phyloP scores from a whole-genome alignment of 257 asterid genomes.

The Nicotiana attenuata region DNA sequence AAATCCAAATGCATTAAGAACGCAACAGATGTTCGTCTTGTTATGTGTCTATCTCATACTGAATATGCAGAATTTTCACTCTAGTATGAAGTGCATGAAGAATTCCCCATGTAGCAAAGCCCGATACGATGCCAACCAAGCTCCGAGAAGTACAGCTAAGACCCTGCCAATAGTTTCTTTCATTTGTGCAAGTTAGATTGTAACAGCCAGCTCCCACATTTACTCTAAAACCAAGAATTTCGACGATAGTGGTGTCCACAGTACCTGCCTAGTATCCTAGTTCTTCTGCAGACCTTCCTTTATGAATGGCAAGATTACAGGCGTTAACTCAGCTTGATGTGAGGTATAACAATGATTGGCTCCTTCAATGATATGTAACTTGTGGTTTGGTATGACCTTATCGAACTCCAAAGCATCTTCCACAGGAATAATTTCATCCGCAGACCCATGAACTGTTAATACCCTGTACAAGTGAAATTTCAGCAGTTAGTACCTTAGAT shows the following conservation, averaged over 20 bases:
- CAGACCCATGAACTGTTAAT: slow-evolving; percentile 66
- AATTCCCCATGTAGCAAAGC: background rate
- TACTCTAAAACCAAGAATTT: background rate
- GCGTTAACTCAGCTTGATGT: slow-evolving; percentile 47
- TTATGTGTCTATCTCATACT: background rate
- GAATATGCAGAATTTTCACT: background rate
- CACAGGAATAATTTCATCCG: slow-evolving; percentile 45
- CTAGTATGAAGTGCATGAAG: background rate
- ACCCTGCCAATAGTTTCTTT: slow-evolving; percentile 1
- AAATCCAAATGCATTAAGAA: background rate
- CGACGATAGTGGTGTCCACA: background rate
- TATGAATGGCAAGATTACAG: slow-evolving; percentile 41
- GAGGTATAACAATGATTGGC: slow-evolving; percentile 51
- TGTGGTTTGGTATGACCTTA: slow-evolving; percentile 55
- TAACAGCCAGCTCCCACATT: background rate
- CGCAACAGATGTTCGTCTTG: background rate
- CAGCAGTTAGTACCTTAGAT: background rate
- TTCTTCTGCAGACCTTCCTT: slow-evolving; percentile 41
- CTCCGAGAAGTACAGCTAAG: background rate
- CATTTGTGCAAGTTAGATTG: background rate
- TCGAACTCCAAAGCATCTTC: slow-evolving; percentile 62
- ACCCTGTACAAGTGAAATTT: slow-evolving; percentile 38
- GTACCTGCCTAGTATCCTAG: slow-evolving; percentile 13
- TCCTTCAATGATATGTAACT: slow-evolving; percentile 41
- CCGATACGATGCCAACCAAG: background rate